These are phyloP conservation scores for Cryptosporidium viatorum DNA, from an alignment of 169 alveolate species.

Conservation along the genomic window DNA sequence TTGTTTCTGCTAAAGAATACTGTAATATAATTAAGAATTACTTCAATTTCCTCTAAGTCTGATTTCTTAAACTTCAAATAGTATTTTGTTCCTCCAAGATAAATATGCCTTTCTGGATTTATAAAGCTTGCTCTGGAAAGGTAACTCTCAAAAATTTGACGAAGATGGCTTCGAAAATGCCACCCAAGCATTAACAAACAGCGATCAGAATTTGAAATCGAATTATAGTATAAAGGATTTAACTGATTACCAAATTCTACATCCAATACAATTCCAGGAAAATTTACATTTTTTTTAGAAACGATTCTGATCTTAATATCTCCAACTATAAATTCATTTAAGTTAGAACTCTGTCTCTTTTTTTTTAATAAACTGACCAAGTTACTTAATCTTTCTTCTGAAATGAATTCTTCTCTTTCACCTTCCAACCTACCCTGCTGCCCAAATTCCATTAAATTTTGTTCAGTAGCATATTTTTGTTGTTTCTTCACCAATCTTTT, in stretches of 20 bases:
- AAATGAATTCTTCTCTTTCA: background rate
- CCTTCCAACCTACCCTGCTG: background rate
- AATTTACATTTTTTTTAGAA: background rate
- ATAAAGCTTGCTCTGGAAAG: conserved; percentile 4
- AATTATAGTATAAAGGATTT: conserved; percentile 35
- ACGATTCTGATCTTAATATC: conserved; percentile 6
- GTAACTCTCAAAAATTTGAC: conserved; percentile 3
- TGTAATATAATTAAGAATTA: conserved; percentile 1
- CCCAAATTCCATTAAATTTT: background rate
- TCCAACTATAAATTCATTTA: background rate
- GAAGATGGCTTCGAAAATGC: conserved; percentile 17
- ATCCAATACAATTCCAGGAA: conserved; percentile 2
- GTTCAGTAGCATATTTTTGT: background rate
- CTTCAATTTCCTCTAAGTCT: background rate
- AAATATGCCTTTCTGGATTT: conserved; percentile 5
- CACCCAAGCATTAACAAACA: conserved; percentile 10
- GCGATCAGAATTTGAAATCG: background rate
- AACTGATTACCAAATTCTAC: conserved; percentile 53
- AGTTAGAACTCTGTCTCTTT: background rate
- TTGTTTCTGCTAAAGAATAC: conserved; percentile 2
- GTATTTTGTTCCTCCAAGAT: conserved; percentile 14
- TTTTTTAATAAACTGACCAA: background rate
- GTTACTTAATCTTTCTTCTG: background rate
- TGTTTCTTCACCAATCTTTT: background rate
- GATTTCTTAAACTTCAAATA: background rate